Evolutionary conservation across 2,329 filamentous ascomycete genomes (phyloP).

Genomic region (Purpureocillium lavendulum): DNA sequence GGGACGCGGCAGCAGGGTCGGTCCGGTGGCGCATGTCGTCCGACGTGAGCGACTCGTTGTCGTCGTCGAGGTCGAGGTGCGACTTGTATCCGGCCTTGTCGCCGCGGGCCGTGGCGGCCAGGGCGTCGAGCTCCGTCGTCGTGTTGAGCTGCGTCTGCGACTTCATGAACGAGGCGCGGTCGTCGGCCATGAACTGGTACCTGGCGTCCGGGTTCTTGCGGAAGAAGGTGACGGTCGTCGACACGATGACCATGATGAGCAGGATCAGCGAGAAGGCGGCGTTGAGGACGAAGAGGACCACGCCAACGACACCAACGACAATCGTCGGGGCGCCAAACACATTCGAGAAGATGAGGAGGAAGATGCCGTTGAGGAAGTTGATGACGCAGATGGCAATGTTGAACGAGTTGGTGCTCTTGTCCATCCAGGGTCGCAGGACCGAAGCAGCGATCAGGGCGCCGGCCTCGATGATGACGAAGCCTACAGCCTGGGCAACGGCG

Average conservation of each 20-base stretch:
- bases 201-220: slow-evolving; percentile 91
- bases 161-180: slow-evolving; percentile 96
- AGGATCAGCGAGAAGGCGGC: slow-evolving; percentile 75
- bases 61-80: slow-evolving; percentile 30
- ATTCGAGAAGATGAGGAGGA: slow-evolving; percentile 79
- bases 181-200: slow-evolving; percentile 94
- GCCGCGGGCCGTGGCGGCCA: slow-evolving; percentile 81
- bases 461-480: slow-evolving; percentile 75
- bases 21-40: slow-evolving; percentile 27
- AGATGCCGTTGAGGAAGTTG: slow-evolving; percentile 87
- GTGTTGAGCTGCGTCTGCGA: slow-evolving; percentile 71
- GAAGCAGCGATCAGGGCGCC: slow-evolving; percentile 67
- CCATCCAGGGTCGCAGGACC: slow-evolving; percentile 91
- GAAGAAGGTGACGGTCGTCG: slow-evolving; percentile 62
- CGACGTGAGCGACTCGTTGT: slow-evolving; percentile 30
- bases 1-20: slow-evolving; percentile 19
- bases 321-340: slow-evolving; percentile 78
- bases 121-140: slow-evolving; percentile 81
- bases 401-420: slow-evolving; percentile 95
- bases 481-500: slow-evolving; percentile 69
- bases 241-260: slow-evolving; percentile 64
- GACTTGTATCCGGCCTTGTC: slow-evolving; percentile 53
- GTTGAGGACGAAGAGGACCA: slow-evolving; percentile 83
- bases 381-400: slow-evolving; percentile 86
- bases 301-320: slow-evolving; percentile 80